These are phyloP conservation scores for Eucalyptus marginata DNA, from an alignment of 345 rosid species.

Conservation along the genomic window DNA sequence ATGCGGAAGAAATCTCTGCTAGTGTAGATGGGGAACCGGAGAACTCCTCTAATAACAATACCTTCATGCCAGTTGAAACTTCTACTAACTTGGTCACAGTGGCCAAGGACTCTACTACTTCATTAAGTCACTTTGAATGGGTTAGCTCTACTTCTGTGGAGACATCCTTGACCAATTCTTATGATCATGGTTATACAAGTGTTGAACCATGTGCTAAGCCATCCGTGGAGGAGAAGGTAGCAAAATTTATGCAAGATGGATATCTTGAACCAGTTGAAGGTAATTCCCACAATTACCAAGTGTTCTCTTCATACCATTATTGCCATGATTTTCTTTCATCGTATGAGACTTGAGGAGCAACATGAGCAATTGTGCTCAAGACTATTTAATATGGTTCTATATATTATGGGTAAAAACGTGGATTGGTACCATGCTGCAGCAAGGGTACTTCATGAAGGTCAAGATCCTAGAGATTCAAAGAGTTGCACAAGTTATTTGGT, in stretches of 20 bases:
- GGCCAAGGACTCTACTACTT: background rate
- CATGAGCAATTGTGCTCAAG: background rate
- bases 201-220: slow-evolving; percentile 7
- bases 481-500: background rate
- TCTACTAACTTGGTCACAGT: background rate
- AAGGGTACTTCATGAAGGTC: background rate
- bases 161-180: slow-evolving; percentile 3
- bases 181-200: background rate
- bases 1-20: background rate
- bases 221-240: slow-evolving; percentile 45
- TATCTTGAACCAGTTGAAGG: slow-evolving; percentile 56
- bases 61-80: slow-evolving; percentile 1
- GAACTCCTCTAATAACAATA: background rate
- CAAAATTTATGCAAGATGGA: slow-evolving; percentile 56
- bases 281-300: background rate
- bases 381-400: background rate
- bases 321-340: background rate
- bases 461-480: background rate
- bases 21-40: background rate
- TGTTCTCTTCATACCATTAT: background rate
- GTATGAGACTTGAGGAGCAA: background rate
- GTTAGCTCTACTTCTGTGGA: background rate
- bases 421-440: background rate
- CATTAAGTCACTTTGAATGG: background rate
- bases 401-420: background rate